Evolutionary conservation across 306 rosid genomes (phyloP).

Genomic region (Cicer pinnatifidum): DNA sequence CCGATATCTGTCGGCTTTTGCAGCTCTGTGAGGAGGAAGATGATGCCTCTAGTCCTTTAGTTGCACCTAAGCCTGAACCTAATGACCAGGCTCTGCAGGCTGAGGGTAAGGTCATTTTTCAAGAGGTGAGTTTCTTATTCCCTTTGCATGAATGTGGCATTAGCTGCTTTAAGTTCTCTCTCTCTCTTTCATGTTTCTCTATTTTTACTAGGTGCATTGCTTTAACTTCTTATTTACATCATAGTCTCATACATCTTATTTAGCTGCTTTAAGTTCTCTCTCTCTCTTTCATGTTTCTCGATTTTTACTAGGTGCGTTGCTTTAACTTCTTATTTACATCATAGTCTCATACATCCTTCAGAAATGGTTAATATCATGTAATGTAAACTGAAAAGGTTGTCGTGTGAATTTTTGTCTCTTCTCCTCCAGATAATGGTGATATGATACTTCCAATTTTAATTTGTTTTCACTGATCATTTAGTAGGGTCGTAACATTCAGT

Average conservation of each 20-base stretch:
- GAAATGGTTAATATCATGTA: constrained; percentile 1
- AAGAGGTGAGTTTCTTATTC: constrained; percentile 60
- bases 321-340: constrained; percentile 4
- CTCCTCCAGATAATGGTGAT: not conserved
- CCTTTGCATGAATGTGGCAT: constrained; percentile 13
- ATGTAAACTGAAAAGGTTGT: not conserved
- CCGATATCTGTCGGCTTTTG: constrained; percentile 85
- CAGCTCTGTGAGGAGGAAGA: constrained; percentile 98
- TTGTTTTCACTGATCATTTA: not conserved
- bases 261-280: constrained; percentile 10
- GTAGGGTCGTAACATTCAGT: constrained; percentile 6
- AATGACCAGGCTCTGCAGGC: constrained; percentile 69
- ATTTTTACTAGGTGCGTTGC: constrained; percentile 29
- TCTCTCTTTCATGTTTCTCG: not conserved
- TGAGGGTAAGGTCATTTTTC: constrained; percentile 63
- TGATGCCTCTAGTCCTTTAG: constrained; percentile 95
- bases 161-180: constrained; percentile 14
- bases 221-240: constrained; percentile 3
- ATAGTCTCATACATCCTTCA: constrained; percentile 11
- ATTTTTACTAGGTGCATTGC: constrained; percentile 25
- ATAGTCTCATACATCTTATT: no score
- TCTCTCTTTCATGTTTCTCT: not conserved
- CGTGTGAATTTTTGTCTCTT: not conserved
- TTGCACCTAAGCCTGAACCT: constrained; percentile 77
- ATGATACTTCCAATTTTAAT: not conserved